A percentile compares a stretch with the other conserved stretches of the same genome.
These are phyloP conservation scores for Leccinum olivaceopallidum DNA, from an alignment of 768 basidiomycete species.

Conservation along the genomic window DNA sequence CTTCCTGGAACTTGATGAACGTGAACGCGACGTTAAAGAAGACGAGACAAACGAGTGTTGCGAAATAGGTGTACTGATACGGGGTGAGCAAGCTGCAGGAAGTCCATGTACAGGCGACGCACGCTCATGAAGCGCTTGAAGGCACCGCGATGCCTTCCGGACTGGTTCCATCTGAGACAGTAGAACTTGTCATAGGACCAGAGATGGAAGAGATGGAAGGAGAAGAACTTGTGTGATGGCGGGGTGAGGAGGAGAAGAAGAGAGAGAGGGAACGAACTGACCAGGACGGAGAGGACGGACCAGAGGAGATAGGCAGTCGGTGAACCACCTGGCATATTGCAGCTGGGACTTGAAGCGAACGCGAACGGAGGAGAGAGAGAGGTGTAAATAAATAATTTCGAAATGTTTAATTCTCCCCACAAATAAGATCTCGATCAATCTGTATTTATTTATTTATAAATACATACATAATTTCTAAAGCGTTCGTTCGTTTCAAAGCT, in stretches of 20 bases:
- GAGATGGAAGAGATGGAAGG: constrained; percentile 71
- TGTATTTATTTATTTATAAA: neutral
- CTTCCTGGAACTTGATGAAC: constrained; percentile 71
- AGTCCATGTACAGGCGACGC: constrained; percentile 27
- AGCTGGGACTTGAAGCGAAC: neutral
- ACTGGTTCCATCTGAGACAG: constrained; percentile 67
- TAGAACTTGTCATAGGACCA: constrained; percentile 79
- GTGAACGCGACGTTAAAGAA: constrained; percentile 64
- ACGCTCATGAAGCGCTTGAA: constrained; percentile 93
- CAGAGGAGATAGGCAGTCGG: constrained; percentile 75
- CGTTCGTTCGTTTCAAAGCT: neutral
- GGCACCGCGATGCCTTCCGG: constrained; percentile 76
- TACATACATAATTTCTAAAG: neutral
- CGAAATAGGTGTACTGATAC: constrained; percentile 77
- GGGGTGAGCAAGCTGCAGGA: constrained; percentile 15
- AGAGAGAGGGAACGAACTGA: constrained; percentile 33
- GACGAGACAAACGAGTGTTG: constrained; percentile 63
- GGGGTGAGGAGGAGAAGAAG: neutral
- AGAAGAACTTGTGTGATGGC: constrained; percentile 51
- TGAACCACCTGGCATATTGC: constrained; percentile 72
- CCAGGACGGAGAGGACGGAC: constrained; percentile 67
- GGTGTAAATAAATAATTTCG: constrained; percentile 9
- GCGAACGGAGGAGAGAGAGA: too few relatives aligned
- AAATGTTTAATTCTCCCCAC: constrained; percentile 21
- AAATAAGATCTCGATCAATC: constrained; percentile 7